phyloP scores from a whole-genome alignment of 257 asterid genomes.

The Ocimum tenuiflorum region DNA sequence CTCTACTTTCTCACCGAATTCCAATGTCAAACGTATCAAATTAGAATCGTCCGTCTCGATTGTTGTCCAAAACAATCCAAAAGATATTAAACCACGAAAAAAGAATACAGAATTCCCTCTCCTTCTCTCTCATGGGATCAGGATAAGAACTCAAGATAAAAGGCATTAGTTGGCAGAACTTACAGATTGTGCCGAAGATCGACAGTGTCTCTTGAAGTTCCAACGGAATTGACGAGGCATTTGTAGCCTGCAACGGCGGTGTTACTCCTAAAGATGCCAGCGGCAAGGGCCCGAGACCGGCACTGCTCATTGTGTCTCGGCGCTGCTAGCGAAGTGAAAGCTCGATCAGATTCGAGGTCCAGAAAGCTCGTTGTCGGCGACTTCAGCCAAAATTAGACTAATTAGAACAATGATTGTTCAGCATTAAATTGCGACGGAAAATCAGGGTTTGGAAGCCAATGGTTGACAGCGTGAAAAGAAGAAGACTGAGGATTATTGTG shows the following conservation, averaged over 20 bases:
- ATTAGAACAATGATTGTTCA: no score
- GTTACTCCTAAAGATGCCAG: slow-evolving; percentile 37
- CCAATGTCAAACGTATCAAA: no score
- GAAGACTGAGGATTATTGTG: no score
- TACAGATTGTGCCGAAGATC: slow-evolving; percentile 42
- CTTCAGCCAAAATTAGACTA: not conserved
- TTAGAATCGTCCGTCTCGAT: no score
- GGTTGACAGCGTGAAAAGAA: no score
- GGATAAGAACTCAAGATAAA: not conserved
- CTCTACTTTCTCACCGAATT: no score
- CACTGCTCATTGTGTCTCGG: slow-evolving; percentile 23
- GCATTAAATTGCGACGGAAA: no score
- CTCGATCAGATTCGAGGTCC: slow-evolving; percentile 44
- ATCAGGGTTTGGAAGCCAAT: no score
- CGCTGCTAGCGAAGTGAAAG: slow-evolving; percentile 1
- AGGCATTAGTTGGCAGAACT: slow-evolving; percentile 1
- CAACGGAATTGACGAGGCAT: slow-evolving; percentile 36
- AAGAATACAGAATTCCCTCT: not conserved
- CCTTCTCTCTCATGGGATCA: no score
- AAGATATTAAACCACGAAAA: no score
- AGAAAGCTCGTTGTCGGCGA: slow-evolving; percentile 53
- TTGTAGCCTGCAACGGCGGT: slow-evolving; percentile 39
- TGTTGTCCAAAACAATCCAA: no score
- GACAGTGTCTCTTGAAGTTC: slow-evolving; percentile 39
- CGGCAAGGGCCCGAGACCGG: slow-evolving; percentile 38